phyloP scores from a whole-genome alignment of 2,329 filamentous ascomycete species.

The Ophiocordyceps camponoti-floridani region DNA sequence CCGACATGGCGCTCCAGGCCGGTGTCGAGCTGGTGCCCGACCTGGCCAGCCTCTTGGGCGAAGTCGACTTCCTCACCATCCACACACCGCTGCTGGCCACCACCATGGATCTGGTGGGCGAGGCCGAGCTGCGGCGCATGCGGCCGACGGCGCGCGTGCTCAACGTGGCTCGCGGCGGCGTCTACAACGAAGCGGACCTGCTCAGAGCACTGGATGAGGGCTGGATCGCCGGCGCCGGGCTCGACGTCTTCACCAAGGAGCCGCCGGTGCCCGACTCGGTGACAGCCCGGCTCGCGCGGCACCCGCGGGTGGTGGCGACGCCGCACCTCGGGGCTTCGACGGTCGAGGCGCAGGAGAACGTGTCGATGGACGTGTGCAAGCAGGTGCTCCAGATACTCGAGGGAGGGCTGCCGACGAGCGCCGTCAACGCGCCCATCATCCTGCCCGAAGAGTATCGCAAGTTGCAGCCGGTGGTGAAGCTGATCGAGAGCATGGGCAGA shows the following conservation, averaged over 20 bases:
- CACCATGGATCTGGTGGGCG: constrained; percentile 56
- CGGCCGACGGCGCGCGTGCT: constrained; percentile 56
- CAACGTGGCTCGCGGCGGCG: constrained; percentile 65
- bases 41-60: constrained; percentile 41
- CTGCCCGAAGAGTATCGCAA: constrained; percentile 65
- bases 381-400: constrained; percentile 59
- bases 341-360: constrained; percentile 69
- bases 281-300: constrained; percentile 44
- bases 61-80: constrained; percentile 61
- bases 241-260: constrained; percentile 67
- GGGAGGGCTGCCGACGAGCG: constrained; percentile 55
- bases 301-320: constrained; percentile 58
- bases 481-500: constrained; percentile 64
- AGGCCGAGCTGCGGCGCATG: constrained; percentile 50
- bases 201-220: constrained; percentile 51
- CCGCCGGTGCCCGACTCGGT: constrained; percentile 37
- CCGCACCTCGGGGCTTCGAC: constrained; percentile 69
- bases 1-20: constrained; percentile 49
- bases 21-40: constrained; percentile 44
- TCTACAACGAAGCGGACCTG: constrained; percentile 61
- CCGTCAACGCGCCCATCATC: constrained; percentile 69
- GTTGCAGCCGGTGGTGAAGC: constrained; percentile 55
- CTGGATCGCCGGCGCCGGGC: constrained; percentile 56
- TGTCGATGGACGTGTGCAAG: constrained; percentile 65
- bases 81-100: constrained; percentile 67